Evolutionary conservation across 116 monocot species (phyloP).

Genomic region (Cymodocea nodosa): DNA sequence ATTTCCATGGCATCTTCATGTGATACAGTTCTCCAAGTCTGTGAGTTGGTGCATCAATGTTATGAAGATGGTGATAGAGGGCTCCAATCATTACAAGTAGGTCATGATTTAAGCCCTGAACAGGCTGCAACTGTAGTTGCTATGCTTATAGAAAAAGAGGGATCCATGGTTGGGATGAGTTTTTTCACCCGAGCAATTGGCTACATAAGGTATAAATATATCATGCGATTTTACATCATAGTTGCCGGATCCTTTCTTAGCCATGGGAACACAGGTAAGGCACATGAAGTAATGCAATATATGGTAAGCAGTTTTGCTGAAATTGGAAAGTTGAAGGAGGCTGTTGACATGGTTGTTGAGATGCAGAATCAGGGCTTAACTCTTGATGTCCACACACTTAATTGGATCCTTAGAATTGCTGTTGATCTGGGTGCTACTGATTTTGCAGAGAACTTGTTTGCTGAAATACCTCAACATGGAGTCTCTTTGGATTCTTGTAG

Average conservation of each 20-base stretch:
- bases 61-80: slow-evolving; percentile 41
- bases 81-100: slow-evolving; percentile 26
- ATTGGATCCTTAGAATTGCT: slow-evolving; percentile 46
- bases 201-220: slow-evolving; percentile 24
- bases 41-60: slow-evolving; percentile 23
- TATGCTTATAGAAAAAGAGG: slow-evolving; percentile 42
- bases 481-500: slow-evolving; percentile 31
- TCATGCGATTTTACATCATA: slow-evolving; percentile 57
- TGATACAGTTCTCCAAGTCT: slow-evolving; percentile 14
- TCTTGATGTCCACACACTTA: slow-evolving; percentile 50
- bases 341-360: slow-evolving; percentile 81
- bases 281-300: slow-evolving; percentile 65
- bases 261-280: slow-evolving; percentile 49
- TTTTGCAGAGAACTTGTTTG: slow-evolving; percentile 50
- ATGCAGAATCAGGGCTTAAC: slow-evolving; percentile 76
- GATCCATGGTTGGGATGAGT: slow-evolving; percentile 58
- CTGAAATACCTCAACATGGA: slow-evolving; percentile 45
- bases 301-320: slow-evolving; percentile 62
- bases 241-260: slow-evolving; percentile 40
- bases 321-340: slow-evolving; percentile 54
- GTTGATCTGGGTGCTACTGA: slow-evolving; percentile 21
- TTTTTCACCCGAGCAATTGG: slow-evolving; percentile 65
- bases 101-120: slow-evolving; percentile 22
- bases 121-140: slow-evolving; percentile 41
- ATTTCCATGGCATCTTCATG: not conserved